A percentile compares a stretch with the other conserved stretches of the same genome.
phyloP scores from a whole-genome alignment of 106 monocot species.

The Allium fistulosum region DNA sequence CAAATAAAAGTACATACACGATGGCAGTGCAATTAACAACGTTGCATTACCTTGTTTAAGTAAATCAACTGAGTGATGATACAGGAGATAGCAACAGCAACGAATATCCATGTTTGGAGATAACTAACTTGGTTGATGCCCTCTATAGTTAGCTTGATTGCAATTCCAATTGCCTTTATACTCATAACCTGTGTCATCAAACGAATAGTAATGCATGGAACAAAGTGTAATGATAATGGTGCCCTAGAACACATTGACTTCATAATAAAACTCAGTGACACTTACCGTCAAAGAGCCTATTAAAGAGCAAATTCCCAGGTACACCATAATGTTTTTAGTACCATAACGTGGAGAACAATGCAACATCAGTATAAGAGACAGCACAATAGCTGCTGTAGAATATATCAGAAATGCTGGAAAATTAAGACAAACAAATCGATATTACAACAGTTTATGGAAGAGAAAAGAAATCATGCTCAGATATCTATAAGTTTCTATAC shows the following conservation, averaged over 20 bases:
- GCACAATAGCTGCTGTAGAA: constrained; percentile 46
- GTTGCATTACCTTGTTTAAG: constrained; percentile 63
- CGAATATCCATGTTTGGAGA: constrained; percentile 93
- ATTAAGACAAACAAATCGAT: constrained; percentile 8
- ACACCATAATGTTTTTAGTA: constrained; percentile 80
- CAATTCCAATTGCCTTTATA: constrained; percentile 90
- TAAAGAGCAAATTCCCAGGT: constrained; percentile 77
- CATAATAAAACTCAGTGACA: too few species aligned
- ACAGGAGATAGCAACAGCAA: constrained; percentile 53
- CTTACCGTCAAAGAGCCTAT: constrained; percentile 90
- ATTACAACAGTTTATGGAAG: background rate
- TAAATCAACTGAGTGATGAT: constrained; percentile 82
- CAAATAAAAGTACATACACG: too few species aligned
- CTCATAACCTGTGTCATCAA: constrained; percentile 65
- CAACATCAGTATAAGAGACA: constrained; percentile 67
- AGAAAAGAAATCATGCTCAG: background rate
- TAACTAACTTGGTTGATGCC: constrained; percentile 75
- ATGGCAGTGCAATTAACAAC: too few species aligned
- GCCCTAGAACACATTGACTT: background rate
- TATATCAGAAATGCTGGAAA: constrained; percentile 80
- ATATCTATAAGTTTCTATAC: too few species aligned
- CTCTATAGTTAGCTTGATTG: constrained; percentile 89
- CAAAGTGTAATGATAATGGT: background rate
- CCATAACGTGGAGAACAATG: constrained; percentile 76
- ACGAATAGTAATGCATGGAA: too few species aligned